Percentiles rank a stretch among this genome's conserved stretches.
Conservation (phyloP, 441 rosid species). For the Gossypium davidsonii region DNA sequence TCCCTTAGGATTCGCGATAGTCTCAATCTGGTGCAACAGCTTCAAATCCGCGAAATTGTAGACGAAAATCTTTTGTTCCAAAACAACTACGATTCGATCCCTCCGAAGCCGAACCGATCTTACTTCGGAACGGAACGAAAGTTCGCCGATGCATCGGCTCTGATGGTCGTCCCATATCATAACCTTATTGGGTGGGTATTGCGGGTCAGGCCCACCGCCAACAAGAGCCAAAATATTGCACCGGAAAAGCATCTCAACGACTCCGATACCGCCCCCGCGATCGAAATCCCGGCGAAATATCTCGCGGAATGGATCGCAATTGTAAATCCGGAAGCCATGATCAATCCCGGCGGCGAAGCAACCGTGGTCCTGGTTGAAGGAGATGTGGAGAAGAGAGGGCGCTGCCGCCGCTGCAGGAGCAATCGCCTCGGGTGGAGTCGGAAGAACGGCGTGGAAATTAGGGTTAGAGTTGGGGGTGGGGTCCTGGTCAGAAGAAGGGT, state of each 20-base stretch:
- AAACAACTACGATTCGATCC: constrained; percentile 68
- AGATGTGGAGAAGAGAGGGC: constrained; percentile 30
- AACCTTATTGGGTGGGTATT: constrained; percentile 67
- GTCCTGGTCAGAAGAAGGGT: constrained; percentile 24
- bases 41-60: constrained; percentile 79
- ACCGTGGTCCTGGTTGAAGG: constrained; percentile 54
- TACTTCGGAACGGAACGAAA: constrained; percentile 79
- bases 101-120: constrained; percentile 73
- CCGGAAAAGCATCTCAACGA: constrained; percentile 88
- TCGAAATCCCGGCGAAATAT: constrained; percentile 83
- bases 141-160: constrained; percentile 81
- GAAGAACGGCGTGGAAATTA: constrained; percentile 5
- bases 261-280: constrained; percentile 58
- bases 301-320: constrained; percentile 93
- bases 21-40: constrained; percentile 81
- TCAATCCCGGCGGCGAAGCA: constrained; percentile 82
- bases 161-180: constrained; percentile 98
- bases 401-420: constrained; percentile 5
- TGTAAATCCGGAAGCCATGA: constrained; percentile 81
- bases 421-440: constrained; percentile 1
- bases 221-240: constrained; percentile 81
- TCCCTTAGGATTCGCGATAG: constrained; percentile 79
- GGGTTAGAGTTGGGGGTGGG: constrained; percentile 20
- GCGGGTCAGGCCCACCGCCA: constrained; percentile 78
- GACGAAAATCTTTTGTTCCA: constrained; percentile 81